Evolutionary conservation across 2,329 filamentous ascomycete species (phyloP).

Genomic region (Colletotrichum musicola): DNA sequence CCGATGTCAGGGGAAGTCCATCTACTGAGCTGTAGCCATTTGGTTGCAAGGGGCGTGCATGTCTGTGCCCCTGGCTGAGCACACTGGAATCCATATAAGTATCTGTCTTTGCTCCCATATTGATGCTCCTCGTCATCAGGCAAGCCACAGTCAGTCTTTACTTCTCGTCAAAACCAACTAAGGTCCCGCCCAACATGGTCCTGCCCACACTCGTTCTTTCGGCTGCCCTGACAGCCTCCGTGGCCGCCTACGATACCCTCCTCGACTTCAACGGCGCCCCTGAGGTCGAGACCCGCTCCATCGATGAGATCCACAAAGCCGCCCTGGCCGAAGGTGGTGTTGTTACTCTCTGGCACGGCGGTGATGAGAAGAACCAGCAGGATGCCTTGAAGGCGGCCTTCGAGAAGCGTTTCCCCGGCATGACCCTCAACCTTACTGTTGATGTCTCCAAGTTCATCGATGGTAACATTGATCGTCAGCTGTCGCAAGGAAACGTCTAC

Average conservation of each 20-base stretch:
- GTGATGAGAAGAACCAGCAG: slow-evolving; percentile 55
- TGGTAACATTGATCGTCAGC: slow-evolving; percentile 58
- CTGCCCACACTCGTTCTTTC: slow-evolving; percentile 7
- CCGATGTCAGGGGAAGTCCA: no score
- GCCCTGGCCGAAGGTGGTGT: slow-evolving; percentile 60
- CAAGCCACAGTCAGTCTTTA: no score
- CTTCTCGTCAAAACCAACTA: background rate
- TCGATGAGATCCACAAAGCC: slow-evolving; percentile 63
- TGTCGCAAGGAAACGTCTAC: slow-evolving; percentile 51
- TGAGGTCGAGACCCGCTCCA: slow-evolving; percentile 55
- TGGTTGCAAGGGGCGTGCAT: no score
- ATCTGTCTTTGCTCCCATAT: no score
- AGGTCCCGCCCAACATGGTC: slow-evolving; percentile 17
- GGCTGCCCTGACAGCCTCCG: slow-evolving; percentile 2
- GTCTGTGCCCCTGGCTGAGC: no score
- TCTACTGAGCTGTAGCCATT: no score
- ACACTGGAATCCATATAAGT: no score
- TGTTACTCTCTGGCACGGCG: slow-evolving; percentile 62
- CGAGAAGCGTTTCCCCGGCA: slow-evolving; percentile 60
- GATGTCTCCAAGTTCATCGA: slow-evolving; percentile 63
- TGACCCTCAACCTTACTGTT: slow-evolving; percentile 65
- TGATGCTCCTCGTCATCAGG: no score
- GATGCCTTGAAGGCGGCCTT: slow-evolving; percentile 57
- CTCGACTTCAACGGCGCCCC: slow-evolving; percentile 26
- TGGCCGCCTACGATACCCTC: slow-evolving; percentile 21